A percentile compares a stretch with the other conserved stretches of the same genome.
Conservation (phyloP, 345 rosid species). For the Eucalyptus regnans region DNA sequence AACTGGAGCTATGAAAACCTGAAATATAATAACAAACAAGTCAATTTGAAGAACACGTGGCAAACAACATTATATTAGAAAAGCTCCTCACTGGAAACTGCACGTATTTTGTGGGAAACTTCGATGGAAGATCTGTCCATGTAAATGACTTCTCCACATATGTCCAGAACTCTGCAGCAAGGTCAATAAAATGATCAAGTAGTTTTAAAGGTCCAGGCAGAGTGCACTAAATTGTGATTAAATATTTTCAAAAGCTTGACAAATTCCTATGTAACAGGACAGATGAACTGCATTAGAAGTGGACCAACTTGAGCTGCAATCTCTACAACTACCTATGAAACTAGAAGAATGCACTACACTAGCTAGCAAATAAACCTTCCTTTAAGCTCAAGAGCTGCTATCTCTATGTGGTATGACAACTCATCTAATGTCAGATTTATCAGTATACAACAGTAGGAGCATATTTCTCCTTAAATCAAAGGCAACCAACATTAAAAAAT, state of each 20-base stretch:
- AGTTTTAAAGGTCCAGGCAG: neutral
- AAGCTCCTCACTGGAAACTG: constrained; percentile 75
- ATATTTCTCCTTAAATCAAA: neutral
- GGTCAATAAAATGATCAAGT: neutral
- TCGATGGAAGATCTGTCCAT: constrained; percentile 85
- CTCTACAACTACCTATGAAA: neutral
- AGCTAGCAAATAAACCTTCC: neutral
- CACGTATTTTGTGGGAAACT: constrained; percentile 89
- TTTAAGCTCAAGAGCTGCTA: neutral
- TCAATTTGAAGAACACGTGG: neutral
- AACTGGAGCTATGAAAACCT: constrained; percentile 91
- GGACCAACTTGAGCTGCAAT: neutral
- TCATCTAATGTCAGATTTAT: neutral
- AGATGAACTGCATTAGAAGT: neutral
- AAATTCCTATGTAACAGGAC: neutral
- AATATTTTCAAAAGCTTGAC: neutral
- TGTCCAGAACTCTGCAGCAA: constrained; percentile 78
- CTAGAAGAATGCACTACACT: neutral
- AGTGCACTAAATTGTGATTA: neutral
- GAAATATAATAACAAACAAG: constrained; percentile 2
- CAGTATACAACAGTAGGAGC: neutral
- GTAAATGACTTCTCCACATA: constrained; percentile 95
- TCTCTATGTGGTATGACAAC: neutral
- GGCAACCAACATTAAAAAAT: neutral
- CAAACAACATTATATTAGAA: neutral